Base-by-base conservation (phyloP, 352 stramenopile genomes). In the Phytopythium litorale region DNA sequence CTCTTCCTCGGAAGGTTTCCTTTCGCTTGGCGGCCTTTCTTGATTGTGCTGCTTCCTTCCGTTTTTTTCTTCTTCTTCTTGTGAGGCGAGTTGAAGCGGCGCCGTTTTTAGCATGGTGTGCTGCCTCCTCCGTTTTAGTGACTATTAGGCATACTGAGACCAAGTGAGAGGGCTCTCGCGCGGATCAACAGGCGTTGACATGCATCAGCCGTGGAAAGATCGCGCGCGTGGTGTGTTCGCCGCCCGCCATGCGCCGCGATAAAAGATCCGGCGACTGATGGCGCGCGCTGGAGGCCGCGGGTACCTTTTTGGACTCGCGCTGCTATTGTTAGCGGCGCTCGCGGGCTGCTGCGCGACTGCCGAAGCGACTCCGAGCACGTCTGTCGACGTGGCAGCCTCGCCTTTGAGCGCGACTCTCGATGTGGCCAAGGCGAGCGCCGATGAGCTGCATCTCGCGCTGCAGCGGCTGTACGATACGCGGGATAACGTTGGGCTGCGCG, bases 401-500 rank as follows among this genome's bases (percentile, higher is more conserved):
- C 28, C 5, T 32, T 32, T 4, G 7, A 32, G 28, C 28, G 28
- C 28, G 28, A 7, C 28, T 32, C 3, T 32, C 28, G 28, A 32
- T 5, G 28, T 32, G 46, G 46, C 25, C 0, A 21, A 18, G 3
- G 51, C 51, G 30, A 48, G 35, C 53, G 23, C 53, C 23, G 21
- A 35, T 8, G 53, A 49, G 12, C 18, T 58, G n/a, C 53, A 84
- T 50, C 48, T 52, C 7, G 43, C 76, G 40, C 68, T 87, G 30
- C 37, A 37, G 0, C 55, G 62, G 25, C 50, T 88, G 28, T 91
- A 91, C 52, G 30, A 19, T 1, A 62, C 58, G 21, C 68, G 74
- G 0, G 72, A 86, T 35, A 82, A 87, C 60, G 64, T 84, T 35
- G 70, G 80, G 53, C 66, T 92, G 19, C 76, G 79, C 50, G 58